Evolutionary conservation across 495 filamentous ascomycete genomes (phyloP).

Genomic region (Cercophora scortea): DNA sequence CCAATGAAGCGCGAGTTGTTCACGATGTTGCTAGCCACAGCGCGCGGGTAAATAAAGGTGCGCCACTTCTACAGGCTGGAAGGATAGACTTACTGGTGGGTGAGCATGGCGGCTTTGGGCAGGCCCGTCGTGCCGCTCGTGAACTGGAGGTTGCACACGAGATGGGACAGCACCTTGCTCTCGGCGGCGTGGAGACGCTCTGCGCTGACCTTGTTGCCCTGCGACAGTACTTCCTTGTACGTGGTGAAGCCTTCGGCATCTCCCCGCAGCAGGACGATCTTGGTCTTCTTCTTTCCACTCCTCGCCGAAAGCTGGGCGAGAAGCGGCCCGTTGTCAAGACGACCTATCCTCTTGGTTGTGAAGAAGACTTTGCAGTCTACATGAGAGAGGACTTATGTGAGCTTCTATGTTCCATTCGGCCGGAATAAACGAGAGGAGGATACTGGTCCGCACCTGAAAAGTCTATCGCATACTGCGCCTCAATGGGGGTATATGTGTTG

Average conservation of each 20-base stretch:
- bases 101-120: slow-evolving; percentile 70
- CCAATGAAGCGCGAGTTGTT: slow-evolving; percentile 67
- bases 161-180: slow-evolving; percentile 44
- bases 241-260: slow-evolving; percentile 41
- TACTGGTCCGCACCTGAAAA: slow-evolving; percentile 44
- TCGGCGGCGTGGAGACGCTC: slow-evolving; percentile 25
- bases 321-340: slow-evolving; percentile 45
- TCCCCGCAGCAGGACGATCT: slow-evolving; percentile 50
- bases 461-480: slow-evolving; percentile 54
- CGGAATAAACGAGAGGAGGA: neutral
- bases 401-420: neutral
- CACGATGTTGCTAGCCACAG: slow-evolving; percentile 47
- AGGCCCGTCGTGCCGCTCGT: slow-evolving; percentile 64
- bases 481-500: slow-evolving; percentile 61
- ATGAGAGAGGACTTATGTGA: slow-evolving; percentile 4
- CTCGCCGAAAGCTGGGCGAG: slow-evolving; percentile 39
- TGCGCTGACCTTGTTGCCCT: slow-evolving; percentile 32
- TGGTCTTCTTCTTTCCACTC: slow-evolving; percentile 20
- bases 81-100: slow-evolving; percentile 47
- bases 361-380: slow-evolving; percentile 54
- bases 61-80: too few relatives aligned
- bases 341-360: slow-evolving; percentile 54
- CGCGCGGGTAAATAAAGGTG: too few relatives aligned
- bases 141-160: slow-evolving; percentile 65
- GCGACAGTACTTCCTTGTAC: slow-evolving; percentile 43